Conservation (phyloP, 768 basidiomycete genomes). For the Tephrocybe sp. region DNA sequence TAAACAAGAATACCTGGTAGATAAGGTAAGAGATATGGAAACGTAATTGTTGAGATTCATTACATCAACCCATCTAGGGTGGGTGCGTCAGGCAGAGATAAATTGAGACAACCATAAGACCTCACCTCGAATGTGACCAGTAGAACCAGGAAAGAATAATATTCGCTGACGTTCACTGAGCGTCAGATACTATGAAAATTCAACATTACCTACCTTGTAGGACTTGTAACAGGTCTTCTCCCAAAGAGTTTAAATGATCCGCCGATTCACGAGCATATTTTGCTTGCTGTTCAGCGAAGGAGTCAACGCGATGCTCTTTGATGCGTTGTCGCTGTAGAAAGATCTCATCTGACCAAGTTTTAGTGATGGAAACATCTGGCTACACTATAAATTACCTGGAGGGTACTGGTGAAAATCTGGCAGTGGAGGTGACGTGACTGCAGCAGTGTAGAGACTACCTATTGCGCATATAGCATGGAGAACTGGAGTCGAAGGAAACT, state of each 20-base stretch:
- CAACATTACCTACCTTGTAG: conserved; percentile 54
- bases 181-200: background rate
- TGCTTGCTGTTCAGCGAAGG: conserved; percentile 68
- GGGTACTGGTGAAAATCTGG: conserved; percentile 49
- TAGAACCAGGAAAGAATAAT: conserved; percentile 72
- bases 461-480: conserved; percentile 89
- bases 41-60: conserved; percentile 7
- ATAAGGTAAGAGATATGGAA: conserved; percentile 8
- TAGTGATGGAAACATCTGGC: too few relatives aligned
- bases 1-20: conserved; percentile 56
- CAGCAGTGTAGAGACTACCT: conserved; percentile 74
- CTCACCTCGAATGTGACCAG: conserved; percentile 69
- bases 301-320: conserved; percentile 48
- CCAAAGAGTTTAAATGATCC: conserved; percentile 46
- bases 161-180: conserved; percentile 40
- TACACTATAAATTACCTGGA: conserved; percentile 36
- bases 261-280: conserved; percentile 51
- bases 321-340: conserved; percentile 47
- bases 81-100: conserved; percentile 2
- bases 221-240: conserved; percentile 56
- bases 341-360: conserved; percentile 48
- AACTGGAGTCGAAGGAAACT: conserved; percentile 70
- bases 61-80: conserved; percentile 72
- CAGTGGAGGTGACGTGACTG: conserved; percentile 55
- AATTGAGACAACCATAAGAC: conserved; percentile 4